phyloP scores from a whole-genome alignment of 345 rosid genomes.

The Populus tremula region DNA sequence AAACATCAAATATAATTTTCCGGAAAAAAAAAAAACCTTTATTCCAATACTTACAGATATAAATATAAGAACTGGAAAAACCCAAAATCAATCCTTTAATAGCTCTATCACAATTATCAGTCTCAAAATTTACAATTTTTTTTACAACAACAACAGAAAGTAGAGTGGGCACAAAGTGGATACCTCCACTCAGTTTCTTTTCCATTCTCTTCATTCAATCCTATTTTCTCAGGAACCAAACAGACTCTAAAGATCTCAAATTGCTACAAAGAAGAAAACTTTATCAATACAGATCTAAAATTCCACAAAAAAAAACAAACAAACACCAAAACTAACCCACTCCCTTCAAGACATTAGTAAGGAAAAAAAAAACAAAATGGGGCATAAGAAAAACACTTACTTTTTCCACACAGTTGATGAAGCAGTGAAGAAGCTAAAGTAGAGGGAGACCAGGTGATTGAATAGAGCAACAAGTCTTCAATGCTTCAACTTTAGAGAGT shows the following conservation, averaged over 20 bases:
- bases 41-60: not conserved
- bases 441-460: not conserved
- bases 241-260: slow-evolving; percentile 22
- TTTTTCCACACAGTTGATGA: slow-evolving; percentile 13
- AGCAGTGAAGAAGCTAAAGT: slow-evolving; percentile 27
- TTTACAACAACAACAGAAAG: not conserved
- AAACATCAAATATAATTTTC: not conserved
- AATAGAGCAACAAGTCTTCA: not conserved
- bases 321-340: not conserved
- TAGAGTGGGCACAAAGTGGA: slow-evolving; percentile 1
- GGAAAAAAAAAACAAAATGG: not conserved
- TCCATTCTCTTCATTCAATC: slow-evolving; percentile 1
- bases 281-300: slow-evolving; percentile 36
- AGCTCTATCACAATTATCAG: not conserved
- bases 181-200: not conserved
- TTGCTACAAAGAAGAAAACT: slow-evolving; percentile 5
- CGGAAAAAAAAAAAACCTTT: not conserved
- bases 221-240: slow-evolving; percentile 21
- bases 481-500: not conserved
- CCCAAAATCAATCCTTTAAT: not conserved
- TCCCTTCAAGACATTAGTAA: not conserved
- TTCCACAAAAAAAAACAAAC: slow-evolving; percentile 4
- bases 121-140: not conserved
- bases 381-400: slow-evolving; percentile 16
- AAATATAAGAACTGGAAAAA: not conserved